Evolutionary conservation across 2,329 filamentous ascomycete species (phyloP), one percentile per base, ranked within the genome.

Genomic region (Botrytis pseudocinerea): DNA sequence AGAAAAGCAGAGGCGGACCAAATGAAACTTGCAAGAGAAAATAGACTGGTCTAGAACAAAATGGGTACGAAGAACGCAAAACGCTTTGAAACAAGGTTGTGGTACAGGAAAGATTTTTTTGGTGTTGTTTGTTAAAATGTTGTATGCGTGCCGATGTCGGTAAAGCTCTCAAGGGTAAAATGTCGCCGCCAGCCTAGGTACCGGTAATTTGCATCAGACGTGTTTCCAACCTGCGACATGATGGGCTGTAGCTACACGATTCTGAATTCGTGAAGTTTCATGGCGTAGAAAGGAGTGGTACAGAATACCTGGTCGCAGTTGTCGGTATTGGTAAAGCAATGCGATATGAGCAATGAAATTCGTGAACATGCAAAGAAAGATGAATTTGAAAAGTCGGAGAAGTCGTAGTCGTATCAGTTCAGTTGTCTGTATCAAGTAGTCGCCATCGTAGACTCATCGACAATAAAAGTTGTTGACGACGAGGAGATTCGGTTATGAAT

Each of bases 321-420:
- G 9, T 54, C 46, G 46, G 46, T 28, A 68, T 68, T n/a, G 25
- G 40, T 28, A 57, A 68, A 68, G 65, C 35, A 32, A 42, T 28
- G 48, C n/a, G 18, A 68, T 10, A 32, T 42, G 65, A 68, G 65
- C 35, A 57, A 68, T 6, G 35, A 68, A 68, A 68, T 68, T 68
- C 64, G 64, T 68, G 7, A 38, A 16, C 35, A 18, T 68, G 35
- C 35, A 42, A 54, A 57, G 32, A 35, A 22, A 68, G 8, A 51
- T 42, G 48, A 28, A 32, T 25, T 22, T 22, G n/a, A 57, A 68
- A 54, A 32, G 10, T 44, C 9, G n/a, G 12, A 54, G 44, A 60
- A 61, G 38, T 65, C 63, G 51, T 32, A 35, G 14, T 48, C 28
- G 20, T 69, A 60, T 60, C 66, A 5, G 16, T 61, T 44, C 51